Evolutionary conservation across 2,329 filamentous ascomycete species (phyloP), one percentile per base, ranked within the genome.

Genomic region (Pyrenophora teres): DNA sequence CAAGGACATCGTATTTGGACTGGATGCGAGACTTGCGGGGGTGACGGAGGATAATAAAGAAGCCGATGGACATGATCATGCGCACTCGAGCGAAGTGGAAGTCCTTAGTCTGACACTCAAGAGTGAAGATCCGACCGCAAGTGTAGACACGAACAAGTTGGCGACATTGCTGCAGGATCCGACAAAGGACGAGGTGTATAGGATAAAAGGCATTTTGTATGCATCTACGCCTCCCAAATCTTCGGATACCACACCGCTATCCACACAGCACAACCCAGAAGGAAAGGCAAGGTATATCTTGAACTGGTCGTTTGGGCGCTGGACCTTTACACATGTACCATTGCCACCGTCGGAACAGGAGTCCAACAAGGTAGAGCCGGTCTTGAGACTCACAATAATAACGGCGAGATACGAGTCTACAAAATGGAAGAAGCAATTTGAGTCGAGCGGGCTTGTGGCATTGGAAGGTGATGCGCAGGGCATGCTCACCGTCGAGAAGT

Each of bases 261-360:
- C 72, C 6, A 60, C 68, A 12, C 60, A 67, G 7, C 55, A 84
- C 9, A 76, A 57, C 40, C 55, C 45, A 16, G 55, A 50, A 6
- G 74, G 73, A 2, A 67, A 73, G 16, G 73, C 74, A 13, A 81
- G 89, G 48, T 97, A 94, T 70, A 96, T 99, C 38, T 82, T 99
- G 53, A 99, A 99, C 73, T 99, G 94, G 94, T 94, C 94, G 0
- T 99, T 99, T 76, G 92, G 92, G 0, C 83, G 94, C 25, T 99
- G 94, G 93, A 96, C 86, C 0, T 96, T 93, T 68, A 95, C 92
- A 1, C 80, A 83, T 5, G 76, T 86, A 4, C 62, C 72, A 0
- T 59, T 86, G 6, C 64, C 72, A 1, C 59, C 65, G 4, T 55
- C 57, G 2, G 68, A 67, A 1, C 45, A 66, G 1, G 45, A 54